These are phyloP conservation scores for Zoysia matrella DNA, from an alignment of 202 grass and related monocot species.

Conservation along the genomic window DNA sequence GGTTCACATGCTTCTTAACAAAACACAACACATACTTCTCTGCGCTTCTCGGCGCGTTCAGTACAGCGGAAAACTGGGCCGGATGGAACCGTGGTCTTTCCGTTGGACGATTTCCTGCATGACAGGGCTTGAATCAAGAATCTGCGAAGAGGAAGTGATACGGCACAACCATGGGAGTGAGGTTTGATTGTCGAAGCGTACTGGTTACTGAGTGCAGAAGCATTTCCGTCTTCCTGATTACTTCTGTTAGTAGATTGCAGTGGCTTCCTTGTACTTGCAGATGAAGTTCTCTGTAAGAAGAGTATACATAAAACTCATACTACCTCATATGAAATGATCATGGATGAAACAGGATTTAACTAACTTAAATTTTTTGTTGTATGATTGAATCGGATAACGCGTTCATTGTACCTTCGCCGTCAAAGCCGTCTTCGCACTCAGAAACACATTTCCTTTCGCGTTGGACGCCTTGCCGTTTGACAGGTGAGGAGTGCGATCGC, in stretches of 20 bases:
- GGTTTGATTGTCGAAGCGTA: background rate
- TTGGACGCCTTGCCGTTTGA: conserved; percentile 26
- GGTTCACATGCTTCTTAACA: background rate
- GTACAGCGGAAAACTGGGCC: conserved; percentile 81
- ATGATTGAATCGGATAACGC: too few species aligned
- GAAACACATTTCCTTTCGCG: conserved; percentile 42
- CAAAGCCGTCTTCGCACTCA: conserved; percentile 35
- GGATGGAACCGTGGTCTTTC: conserved; percentile 66
- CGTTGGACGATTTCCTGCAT: conserved; percentile 62
- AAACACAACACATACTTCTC: conserved; percentile 76
- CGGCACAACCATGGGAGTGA: background rate
- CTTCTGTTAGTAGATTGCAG: conserved; percentile 43
- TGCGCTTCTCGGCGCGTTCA: conserved; percentile 89
- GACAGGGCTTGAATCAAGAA: conserved; percentile 19
- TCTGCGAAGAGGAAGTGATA: background rate
- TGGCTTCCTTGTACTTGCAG: conserved; percentile 49
- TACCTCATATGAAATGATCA: too few species aligned
- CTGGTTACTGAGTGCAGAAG: conserved; percentile 29
- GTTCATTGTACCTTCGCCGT: background rate
- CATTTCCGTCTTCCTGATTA: conserved; percentile 36
- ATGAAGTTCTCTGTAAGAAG: conserved; percentile 46
- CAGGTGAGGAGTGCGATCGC: conserved; percentile 21
- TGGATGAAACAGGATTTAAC: too few species aligned
- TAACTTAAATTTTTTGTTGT: too few species aligned
- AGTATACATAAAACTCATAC: background rate